Evolutionary conservation across 2,329 filamentous ascomycete genomes (phyloP).

Genomic region (Chrysoporthe austroafricana): DNA sequence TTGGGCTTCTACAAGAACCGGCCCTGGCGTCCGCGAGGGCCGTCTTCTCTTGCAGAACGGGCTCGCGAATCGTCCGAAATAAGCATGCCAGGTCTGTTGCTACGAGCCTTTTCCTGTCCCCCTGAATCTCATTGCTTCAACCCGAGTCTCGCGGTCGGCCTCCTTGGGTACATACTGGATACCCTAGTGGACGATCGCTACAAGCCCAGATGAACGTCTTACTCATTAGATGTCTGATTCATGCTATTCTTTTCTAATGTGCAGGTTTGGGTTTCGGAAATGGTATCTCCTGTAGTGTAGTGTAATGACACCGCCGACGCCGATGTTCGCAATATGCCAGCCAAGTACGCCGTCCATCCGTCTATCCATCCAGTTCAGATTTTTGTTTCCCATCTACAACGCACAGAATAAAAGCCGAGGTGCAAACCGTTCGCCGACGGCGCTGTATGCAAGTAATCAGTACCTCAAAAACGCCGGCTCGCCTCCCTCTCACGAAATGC

Average conservation of each 20-base stretch:
- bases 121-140: too few species aligned
- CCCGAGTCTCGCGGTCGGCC: too few species aligned
- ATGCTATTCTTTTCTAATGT: not conserved
- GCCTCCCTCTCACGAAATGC: not conserved
- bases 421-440: constrained; percentile 3
- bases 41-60: too few species aligned
- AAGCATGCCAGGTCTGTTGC: too few species aligned
- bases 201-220: not conserved
- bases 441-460: not conserved
- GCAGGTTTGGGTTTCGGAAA: not conserved
- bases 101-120: too few species aligned
- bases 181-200: too few species aligned
- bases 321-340: constrained; percentile 7
- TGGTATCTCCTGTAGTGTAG: constrained; percentile 16
- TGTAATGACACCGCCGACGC: constrained; percentile 1
- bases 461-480: not conserved
- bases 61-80: too few species aligned
- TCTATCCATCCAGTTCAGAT: not conserved
- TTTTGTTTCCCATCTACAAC: not conserved
- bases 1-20: too few species aligned
- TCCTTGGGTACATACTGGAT: too few species aligned
- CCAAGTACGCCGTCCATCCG: not conserved
- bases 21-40: too few species aligned
- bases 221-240: not conserved
- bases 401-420: not conserved